A percentile compares a stretch with the other conserved stretches of the same genome.
These are phyloP conservation scores for Elongisporangium senticosum DNA, from an alignment of 352 stramenopile species.

Conservation along the genomic window DNA sequence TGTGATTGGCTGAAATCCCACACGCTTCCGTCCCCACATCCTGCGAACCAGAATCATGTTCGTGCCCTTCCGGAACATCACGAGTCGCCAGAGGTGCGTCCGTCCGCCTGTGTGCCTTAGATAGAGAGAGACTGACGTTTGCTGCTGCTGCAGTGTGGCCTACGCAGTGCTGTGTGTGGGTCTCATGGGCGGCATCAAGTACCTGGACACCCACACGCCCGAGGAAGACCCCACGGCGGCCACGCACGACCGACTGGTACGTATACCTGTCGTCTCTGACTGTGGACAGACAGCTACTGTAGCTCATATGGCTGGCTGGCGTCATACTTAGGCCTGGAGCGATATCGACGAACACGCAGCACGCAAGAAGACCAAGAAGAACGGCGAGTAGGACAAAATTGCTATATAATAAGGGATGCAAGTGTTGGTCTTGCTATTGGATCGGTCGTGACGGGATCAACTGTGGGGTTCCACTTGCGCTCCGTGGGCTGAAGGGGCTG, in stretches of 20 bases:
- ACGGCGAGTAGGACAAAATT: constrained; percentile 4
- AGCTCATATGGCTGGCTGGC: not conserved
- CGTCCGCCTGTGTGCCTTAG: not conserved
- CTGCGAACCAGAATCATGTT: constrained; percentile 23
- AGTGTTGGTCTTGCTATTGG: not conserved
- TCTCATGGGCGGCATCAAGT: constrained; percentile 61
- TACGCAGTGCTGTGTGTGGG: constrained; percentile 61
- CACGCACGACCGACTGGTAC: constrained; percentile 39
- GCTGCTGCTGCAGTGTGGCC: constrained; percentile 31
- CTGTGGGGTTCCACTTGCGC: no score
- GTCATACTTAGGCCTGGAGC: constrained; percentile 42
- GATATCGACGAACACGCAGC: constrained; percentile 44
- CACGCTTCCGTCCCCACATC: not conserved
- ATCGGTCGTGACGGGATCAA: no score
- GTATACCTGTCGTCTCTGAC: no score
- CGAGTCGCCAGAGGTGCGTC: constrained; percentile 47
- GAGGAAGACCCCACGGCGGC: constrained; percentile 25
- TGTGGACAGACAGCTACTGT: no score
- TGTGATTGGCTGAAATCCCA: not conserved
- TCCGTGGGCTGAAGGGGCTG: no score
- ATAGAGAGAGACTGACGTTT: not conserved
- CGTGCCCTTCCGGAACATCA: constrained; percentile 61
- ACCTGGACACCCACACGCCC: constrained; percentile 58
- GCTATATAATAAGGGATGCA: not conserved
- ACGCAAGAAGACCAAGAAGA: constrained; percentile 8